Evolutionary conservation across 176 grass and related monocot species (phyloP).

Genomic region (Bolboschoenus planiculmis): DNA sequence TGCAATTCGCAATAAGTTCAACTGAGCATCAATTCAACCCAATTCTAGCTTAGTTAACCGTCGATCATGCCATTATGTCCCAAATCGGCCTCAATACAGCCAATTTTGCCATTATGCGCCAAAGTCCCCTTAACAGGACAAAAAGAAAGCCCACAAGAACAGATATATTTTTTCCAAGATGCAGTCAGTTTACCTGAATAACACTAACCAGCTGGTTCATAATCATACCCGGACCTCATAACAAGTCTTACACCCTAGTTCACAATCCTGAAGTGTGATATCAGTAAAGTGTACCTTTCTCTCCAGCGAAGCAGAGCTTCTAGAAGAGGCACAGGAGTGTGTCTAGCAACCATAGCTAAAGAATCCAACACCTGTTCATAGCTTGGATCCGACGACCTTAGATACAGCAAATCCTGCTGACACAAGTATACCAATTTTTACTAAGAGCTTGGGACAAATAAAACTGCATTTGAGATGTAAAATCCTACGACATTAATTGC

Average conservation of each 20-base stretch:
- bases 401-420: slow-evolving; percentile 83
- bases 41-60: background rate
- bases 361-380: slow-evolving; percentile 98
- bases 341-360: slow-evolving; percentile 91
- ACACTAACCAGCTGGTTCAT: background rate
- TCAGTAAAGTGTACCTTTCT: slow-evolving; percentile 54
- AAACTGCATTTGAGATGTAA: background rate
- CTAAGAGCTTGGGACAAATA: background rate
- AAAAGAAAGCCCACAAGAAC: background rate
- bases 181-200: background rate
- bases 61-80: background rate
- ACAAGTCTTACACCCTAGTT: background rate
- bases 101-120: background rate
- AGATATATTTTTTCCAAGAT: background rate
- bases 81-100: background rate
- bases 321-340: slow-evolving; percentile 92
- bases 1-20: background rate
- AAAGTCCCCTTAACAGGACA: background rate
- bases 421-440: background rate
- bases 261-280: background rate
- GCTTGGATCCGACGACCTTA: slow-evolving; percentile 86
- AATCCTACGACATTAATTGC: background rate
- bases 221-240: background rate
- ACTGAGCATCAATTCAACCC: background rate
- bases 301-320: slow-evolving; percentile 99